Base-by-base conservation (phyloP, 208 protist genomes). In the Acanthamoeba triangularis region DNA sequence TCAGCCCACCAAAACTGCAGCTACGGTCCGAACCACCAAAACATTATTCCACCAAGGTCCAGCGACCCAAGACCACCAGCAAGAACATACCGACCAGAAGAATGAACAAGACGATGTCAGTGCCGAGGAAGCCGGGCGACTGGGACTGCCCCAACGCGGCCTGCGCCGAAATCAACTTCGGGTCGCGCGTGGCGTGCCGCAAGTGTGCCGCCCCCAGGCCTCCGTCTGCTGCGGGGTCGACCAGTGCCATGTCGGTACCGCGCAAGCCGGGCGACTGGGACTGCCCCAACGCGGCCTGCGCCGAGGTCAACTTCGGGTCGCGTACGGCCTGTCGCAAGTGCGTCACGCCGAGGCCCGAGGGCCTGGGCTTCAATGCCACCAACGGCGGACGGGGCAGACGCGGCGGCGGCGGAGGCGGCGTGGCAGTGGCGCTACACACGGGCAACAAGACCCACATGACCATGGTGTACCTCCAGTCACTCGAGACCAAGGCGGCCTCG, bases 381-480 rank as follows among this genome's bases (percentile, higher is more conserved):
- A 76, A 14, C 25, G 84, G 30, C 61, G 84, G 10, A n/a, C 44
- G 84, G 8, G 84, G 84, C 7, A 25, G 84, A 1, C 28, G 84
- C 8, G 47, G 82, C 37, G 47, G 82, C 30, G 20, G 54, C 25
- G 84, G 84, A 0, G 13, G 84, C 23, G 84, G 84, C 18, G 1
- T 72, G 35, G 84, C 84, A 1, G 56, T 91, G 14, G 35, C 84
- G 33, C 35, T 91, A 47, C 28, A 91, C 84, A 91, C 84, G 33
- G 84, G 84, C 56, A 91, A 69, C 30, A 14, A 54, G 20, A 72
- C 59, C 3, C 84, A 91, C 54, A 2, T 91, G 7, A 91, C 84
- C 2, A 91, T 91, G 84, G 84, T 91, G 13, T 91, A 91, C 56
- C 23, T 91, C 30, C 18, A 69, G 84, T 91, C 84, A 25, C 18